Percentiles rank a stretch among this genome's conserved stretches.
These are phyloP conservation scores for Coemansia sp. DNA, from an alignment of 192 early-diverging fungal genomes.

Conservation along the genomic window DNA sequence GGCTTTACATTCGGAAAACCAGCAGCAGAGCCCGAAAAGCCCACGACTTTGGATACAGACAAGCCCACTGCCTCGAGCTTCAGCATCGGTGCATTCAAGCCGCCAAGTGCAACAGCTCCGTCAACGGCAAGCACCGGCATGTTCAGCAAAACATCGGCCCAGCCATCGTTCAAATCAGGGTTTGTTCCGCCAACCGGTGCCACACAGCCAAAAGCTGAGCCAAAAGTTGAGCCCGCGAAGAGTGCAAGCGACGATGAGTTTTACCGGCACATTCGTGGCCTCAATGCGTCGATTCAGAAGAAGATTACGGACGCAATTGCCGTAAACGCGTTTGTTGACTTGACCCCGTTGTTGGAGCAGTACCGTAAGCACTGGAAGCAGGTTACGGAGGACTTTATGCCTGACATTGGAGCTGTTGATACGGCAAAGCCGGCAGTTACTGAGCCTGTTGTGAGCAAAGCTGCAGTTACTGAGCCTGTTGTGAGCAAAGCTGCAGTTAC, in stretches of 20 bases:
- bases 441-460: background rate
- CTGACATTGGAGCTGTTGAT: background rate
- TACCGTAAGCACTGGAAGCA: constrained; percentile 39
- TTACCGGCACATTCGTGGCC: constrained; percentile 47
- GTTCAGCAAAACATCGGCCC: background rate
- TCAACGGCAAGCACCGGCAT: background rate
- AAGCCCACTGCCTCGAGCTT: constrained; percentile 9
- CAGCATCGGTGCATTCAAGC: constrained; percentile 42
- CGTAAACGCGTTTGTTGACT: constrained; percentile 42
- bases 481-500: background rate
- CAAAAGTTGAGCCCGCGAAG: background rate
- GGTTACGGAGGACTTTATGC: constrained; percentile 8
- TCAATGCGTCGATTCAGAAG: constrained; percentile 50
- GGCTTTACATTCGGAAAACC: constrained; percentile 10
- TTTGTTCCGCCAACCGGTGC: background rate
- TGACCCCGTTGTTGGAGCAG: constrained; percentile 44
- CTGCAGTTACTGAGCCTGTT: background rate
- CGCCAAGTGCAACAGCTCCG: constrained; percentile 17
- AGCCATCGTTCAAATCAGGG: background rate
- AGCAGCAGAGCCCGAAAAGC: background rate
- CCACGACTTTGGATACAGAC: background rate
- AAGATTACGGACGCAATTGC: constrained; percentile 35
- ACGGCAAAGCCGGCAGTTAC: background rate
- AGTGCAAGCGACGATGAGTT: constrained; percentile 21
- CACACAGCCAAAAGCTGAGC: no score